Percentiles rank a stretch among this genome's conserved stretches.
Evolutionary conservation across 495 filamentous ascomycete genomes (phyloP).

Genomic region (Annulohypoxylon stygium): DNA sequence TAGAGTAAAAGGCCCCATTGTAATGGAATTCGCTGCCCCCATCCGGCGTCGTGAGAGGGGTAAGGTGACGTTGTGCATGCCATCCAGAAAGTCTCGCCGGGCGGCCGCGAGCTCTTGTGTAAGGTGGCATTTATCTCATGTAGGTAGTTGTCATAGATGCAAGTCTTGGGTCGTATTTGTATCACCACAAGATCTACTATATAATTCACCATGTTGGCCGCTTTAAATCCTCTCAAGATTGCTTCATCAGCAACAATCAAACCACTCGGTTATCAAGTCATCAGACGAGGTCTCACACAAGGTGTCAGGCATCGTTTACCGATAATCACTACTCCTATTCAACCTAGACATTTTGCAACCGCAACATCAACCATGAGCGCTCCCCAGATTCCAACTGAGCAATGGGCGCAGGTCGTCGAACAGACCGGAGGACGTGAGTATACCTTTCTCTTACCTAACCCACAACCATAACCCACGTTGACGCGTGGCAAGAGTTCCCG

Average conservation of each 20-base stretch:
- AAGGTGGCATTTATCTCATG: slow-evolving; percentile 8
- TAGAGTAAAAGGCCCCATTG: slow-evolving; percentile 9
- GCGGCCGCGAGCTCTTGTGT: slow-evolving; percentile 32
- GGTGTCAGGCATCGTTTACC: background rate
- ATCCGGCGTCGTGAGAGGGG: slow-evolving; percentile 43
- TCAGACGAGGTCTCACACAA: slow-evolving; percentile 11
- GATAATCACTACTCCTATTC: slow-evolving; percentile 5
- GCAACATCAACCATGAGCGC: slow-evolving; percentile 46
- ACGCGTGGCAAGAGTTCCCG: background rate
- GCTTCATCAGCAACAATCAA: slow-evolving; percentile 34
- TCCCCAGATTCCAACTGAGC: slow-evolving; percentile 72
- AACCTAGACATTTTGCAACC: slow-evolving; percentile 3
- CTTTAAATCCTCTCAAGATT: slow-evolving; percentile 18
- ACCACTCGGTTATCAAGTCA: slow-evolving; percentile 16
- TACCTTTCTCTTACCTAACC: background rate
- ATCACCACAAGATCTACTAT: slow-evolving; percentile 3
- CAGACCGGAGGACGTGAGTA: slow-evolving; percentile 75
- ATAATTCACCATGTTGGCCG: slow-evolving; percentile 19
- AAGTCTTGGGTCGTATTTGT: slow-evolving; percentile 1
- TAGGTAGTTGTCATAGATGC: background rate
- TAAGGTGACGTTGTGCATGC: slow-evolving; percentile 47
- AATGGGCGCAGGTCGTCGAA: slow-evolving; percentile 91
- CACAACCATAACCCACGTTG: background rate
- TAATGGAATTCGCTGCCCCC: slow-evolving; percentile 14
- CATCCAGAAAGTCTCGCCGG: slow-evolving; percentile 22